A percentile compares a stretch with the other conserved stretches of the same genome.
Conservation (phyloP, 306 rosid genomes). For the Notholithocarpus densiflorus region DNA sequence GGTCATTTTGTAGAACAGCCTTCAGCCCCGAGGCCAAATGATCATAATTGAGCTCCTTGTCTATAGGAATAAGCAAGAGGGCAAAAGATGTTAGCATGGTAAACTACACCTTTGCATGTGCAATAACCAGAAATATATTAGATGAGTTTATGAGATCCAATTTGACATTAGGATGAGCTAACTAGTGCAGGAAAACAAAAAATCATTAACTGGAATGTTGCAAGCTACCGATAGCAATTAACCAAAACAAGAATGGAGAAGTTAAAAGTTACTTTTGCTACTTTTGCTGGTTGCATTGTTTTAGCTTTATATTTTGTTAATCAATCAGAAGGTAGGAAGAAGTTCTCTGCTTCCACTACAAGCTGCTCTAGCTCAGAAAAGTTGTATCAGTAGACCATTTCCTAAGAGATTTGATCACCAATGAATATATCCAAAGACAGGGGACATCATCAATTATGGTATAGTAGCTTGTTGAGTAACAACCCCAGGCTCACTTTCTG, state of each 20-base stretch:
- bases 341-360: not conserved
- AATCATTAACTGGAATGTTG: not conserved
- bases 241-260: not conserved
- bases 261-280: too few species aligned
- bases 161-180: not conserved
- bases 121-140: not conserved
- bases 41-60: slow-evolving; percentile 79
- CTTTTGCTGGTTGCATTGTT: not conserved
- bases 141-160: not conserved
- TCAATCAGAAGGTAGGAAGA: not conserved
- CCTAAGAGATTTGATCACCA: not conserved
- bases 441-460: not conserved
- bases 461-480: not conserved
- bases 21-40: slow-evolving; percentile 81
- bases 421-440: not conserved
- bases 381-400: not conserved
- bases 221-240: not conserved
- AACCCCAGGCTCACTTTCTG: not conserved
- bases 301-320: not conserved
- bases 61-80: slow-evolving; percentile 32
- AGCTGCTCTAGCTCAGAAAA: not conserved
- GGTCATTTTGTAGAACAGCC: slow-evolving; percentile 67
- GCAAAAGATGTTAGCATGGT: not conserved
- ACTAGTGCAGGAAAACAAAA: not conserved
- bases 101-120: not conserved